Percentiles rank a stretch among this genome's conserved stretches.
phyloP scores from a whole-genome alignment of 1,284 basidiomycete species.

The Ceratorhiza oryzae-sativae region DNA sequence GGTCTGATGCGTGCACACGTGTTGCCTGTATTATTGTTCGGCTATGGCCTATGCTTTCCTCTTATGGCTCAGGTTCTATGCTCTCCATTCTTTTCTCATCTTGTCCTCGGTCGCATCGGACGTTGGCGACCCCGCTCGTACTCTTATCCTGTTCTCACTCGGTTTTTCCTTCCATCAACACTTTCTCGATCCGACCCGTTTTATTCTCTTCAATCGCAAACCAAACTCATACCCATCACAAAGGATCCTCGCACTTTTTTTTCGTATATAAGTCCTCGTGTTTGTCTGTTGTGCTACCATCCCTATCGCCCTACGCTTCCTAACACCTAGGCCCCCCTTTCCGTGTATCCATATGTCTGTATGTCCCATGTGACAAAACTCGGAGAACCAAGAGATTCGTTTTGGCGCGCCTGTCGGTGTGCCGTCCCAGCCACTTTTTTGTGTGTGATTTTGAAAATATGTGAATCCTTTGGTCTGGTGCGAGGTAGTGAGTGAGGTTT shows the following conservation, averaged over 20 bases:
- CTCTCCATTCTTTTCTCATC: neutral
- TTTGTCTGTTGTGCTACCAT: no score
- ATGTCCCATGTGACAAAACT: neutral
- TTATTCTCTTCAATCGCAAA: neutral
- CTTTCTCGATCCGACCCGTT: neutral
- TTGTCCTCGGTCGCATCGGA: neutral
- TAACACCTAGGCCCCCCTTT: neutral
- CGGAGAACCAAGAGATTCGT: neutral
- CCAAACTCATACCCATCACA: neutral
- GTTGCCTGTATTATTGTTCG: neutral
- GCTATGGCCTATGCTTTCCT: slow-evolving; percentile 28
- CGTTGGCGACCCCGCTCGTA: neutral
- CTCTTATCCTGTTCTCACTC: neutral
- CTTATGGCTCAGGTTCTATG: neutral
- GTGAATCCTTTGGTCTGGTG: neutral
- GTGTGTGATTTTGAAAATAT: neutral
- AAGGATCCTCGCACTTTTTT: neutral
- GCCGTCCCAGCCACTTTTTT: neutral
- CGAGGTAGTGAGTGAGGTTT: neutral
- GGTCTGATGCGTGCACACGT: neutral
- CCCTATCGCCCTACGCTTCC: neutral
- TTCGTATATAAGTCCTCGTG: neutral
- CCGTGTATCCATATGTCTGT: slow-evolving; percentile 19
- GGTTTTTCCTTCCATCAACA: neutral
- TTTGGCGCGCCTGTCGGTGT: neutral